These are phyloP conservation scores for Orbilia javanica DNA, from an alignment of 2,329 filamentous ascomycete species.

Conservation along the genomic window DNA sequence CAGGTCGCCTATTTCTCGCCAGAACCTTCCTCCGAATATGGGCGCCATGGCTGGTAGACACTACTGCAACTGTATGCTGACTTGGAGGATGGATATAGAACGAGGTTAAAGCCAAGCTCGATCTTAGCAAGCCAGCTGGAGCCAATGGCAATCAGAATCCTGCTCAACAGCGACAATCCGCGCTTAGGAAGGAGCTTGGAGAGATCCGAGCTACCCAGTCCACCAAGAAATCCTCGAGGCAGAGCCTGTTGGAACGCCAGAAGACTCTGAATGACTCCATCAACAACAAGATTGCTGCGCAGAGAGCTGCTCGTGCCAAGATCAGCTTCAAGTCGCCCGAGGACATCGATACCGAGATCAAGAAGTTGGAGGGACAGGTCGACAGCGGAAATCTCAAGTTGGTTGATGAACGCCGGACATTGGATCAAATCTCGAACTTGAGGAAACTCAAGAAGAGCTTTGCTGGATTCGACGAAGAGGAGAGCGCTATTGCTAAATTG, in stretches of 20 bases:
- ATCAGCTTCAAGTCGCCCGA: conserved; percentile 87
- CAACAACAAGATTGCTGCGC: conserved; percentile 84
- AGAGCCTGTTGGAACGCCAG: conserved; percentile 85
- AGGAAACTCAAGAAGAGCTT: conserved; percentile 94
- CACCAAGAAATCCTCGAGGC: conserved; percentile 84
- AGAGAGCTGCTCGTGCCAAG: conserved; percentile 85
- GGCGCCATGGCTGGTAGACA: background rate
- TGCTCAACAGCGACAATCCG: conserved; percentile 82
- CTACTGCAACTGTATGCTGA: conserved; percentile 7
- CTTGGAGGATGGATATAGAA: conserved; percentile 71
- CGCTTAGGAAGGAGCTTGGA: conserved; percentile 84
- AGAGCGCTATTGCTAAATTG: conserved; percentile 89
- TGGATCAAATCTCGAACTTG: conserved; percentile 83
- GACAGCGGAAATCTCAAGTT: conserved; percentile 92
- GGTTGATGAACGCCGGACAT: conserved; percentile 95
- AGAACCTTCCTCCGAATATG: background rate
- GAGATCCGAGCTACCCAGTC: conserved; percentile 89
- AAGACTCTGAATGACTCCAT: conserved; percentile 91
- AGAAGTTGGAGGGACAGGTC: conserved; percentile 83
- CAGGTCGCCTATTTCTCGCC: conserved; percentile 27
- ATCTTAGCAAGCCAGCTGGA: conserved; percentile 82
- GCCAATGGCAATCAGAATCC: conserved; percentile 75
- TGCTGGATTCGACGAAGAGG: conserved; percentile 81
- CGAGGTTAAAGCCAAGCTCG: conserved; percentile 87
- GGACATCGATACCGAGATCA: conserved; percentile 87